A percentile compares a stretch with the other conserved stretches of the same genome.
Evolutionary conservation across 2,329 filamentous ascomycete genomes (phyloP).

Genomic region (Fusarium sp.): DNA sequence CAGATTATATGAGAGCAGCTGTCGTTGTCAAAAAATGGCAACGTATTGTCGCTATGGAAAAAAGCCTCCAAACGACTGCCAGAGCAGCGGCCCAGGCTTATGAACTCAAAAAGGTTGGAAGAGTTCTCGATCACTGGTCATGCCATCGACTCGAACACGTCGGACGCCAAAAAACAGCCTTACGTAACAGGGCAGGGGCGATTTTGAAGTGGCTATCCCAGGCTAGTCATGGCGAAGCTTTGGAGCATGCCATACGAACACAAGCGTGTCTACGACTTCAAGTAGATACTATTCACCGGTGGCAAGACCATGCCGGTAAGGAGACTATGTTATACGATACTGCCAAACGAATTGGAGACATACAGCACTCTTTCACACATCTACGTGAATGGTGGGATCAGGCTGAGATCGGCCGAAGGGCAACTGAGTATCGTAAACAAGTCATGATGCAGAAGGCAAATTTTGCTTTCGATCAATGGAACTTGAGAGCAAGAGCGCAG

Average conservation of each 20-base stretch:
- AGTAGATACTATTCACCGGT: constrained; percentile 37
- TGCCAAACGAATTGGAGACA: constrained; percentile 38
- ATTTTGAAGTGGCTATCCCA: constrained; percentile 44
- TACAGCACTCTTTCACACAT: constrained; percentile 42
- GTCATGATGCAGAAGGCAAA: constrained; percentile 38
- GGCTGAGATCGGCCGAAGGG: constrained; percentile 47
- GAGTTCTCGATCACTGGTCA: constrained; percentile 48
- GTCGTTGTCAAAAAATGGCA: constrained; percentile 54
- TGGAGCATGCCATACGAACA: constrained; percentile 36
- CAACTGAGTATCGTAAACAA: constrained; percentile 42
- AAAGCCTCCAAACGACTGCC: constrained; percentile 47
- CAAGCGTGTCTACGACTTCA: constrained; percentile 33
- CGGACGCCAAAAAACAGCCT: constrained; percentile 38
- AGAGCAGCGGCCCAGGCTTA: constrained; percentile 41
- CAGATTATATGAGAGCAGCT: constrained; percentile 50
- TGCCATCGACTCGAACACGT: constrained; percentile 45
- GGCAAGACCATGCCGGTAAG: constrained; percentile 38
- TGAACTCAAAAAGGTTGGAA: constrained; percentile 38
- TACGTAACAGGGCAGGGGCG: constrained; percentile 33
- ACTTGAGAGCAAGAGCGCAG: constrained; percentile 51
- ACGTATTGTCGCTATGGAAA: constrained; percentile 48
- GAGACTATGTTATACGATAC: constrained; percentile 14
- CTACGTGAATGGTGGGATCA: constrained; percentile 52
- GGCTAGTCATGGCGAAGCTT: constrained; percentile 23
- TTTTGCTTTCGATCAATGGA: constrained; percentile 51